Evolutionary conservation across 2,329 filamentous ascomycete species (phyloP).

Genomic region (Aaosphaeria pasadenensis): DNA sequence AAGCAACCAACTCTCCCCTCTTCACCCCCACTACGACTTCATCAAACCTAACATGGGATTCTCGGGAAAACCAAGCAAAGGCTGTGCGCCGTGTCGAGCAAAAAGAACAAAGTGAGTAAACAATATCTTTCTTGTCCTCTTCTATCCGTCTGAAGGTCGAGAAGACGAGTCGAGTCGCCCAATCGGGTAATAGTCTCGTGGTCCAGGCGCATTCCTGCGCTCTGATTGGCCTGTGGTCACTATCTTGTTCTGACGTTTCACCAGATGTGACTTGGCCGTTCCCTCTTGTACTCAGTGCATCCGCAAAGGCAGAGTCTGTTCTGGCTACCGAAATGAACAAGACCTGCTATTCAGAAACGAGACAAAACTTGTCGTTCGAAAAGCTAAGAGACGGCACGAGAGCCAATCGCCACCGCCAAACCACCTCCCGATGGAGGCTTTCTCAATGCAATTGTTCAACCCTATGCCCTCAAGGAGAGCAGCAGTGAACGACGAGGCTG

Average conservation of each 20-base stretch:
- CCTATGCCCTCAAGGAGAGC: conserved; percentile 7
- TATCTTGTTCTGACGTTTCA: not conserved
- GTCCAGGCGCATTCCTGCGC: not conserved
- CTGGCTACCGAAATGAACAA: conserved; percentile 18
- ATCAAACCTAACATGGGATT: conserved; percentile 8
- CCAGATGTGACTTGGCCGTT: conserved; percentile 15
- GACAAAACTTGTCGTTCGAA: conserved; percentile 9
- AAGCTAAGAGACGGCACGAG: conserved; percentile 5
- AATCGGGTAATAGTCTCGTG: conserved; percentile 8
- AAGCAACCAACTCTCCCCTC: too few relatives aligned
- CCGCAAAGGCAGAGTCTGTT: conserved; percentile 12
- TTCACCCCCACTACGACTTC: too few relatives aligned
- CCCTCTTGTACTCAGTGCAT: conserved; percentile 20
- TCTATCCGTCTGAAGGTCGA: too few relatives aligned
- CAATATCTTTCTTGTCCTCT: not conserved
- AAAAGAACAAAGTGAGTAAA: conserved; percentile 15
- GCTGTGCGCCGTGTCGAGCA: conserved; percentile 13
- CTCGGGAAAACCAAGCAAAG: conserved; percentile 15
- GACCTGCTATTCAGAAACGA: conserved; percentile 19
- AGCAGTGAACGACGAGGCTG: conserved; percentile 11
- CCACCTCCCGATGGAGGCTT: not conserved
- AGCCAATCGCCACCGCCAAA: not conserved
- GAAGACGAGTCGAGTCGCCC: not conserved
- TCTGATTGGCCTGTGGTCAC: not conserved
- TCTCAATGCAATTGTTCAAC: too few relatives aligned